Conservation (phyloP, 495 filamentous ascomycete genomes). For the Rhizodiscina lignyota region DNA sequence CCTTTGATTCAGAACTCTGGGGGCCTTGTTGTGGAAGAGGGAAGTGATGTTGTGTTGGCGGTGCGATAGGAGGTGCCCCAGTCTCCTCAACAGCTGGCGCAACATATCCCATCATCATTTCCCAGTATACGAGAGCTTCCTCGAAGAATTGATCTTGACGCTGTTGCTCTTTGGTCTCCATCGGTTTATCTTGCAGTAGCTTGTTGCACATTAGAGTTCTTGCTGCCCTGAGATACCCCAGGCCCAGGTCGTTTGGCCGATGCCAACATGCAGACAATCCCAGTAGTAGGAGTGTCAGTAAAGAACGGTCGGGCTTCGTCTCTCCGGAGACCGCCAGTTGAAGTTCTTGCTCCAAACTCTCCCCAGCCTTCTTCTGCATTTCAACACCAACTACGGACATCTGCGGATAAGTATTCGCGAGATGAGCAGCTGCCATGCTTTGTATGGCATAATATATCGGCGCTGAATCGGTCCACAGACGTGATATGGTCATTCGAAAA, state of each 20-base stretch:
- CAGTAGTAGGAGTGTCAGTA: constrained; percentile 36
- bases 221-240: constrained; percentile 10
- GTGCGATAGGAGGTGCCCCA: too few species aligned
- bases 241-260: constrained; percentile 33
- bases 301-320: constrained; percentile 29
- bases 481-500: constrained; percentile 36
- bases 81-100: too few species aligned
- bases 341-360: constrained; percentile 29
- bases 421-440: constrained; percentile 43
- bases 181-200: constrained; percentile 5
- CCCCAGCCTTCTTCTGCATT: constrained; percentile 34
- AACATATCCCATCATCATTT: constrained; percentile 42
- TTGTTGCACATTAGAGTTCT: constrained; percentile 10
- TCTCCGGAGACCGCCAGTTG: constrained; percentile 10
- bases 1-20: constrained; percentile 3
- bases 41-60: too few species aligned
- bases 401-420: constrained; percentile 38
- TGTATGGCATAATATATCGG: constrained; percentile 43
- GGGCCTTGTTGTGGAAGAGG: too few species aligned
- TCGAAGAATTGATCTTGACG: constrained; percentile 41
- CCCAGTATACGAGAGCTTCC: constrained; percentile 42
- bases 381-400: constrained; percentile 32
- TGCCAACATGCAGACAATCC: constrained; percentile 43
- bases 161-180: constrained; percentile 17
- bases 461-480: constrained; percentile 36